A percentile compares a stretch with the other conserved stretches of the same genome.
Conservation (phyloP, 2,329 filamentous ascomycete species). For the Ceratocystiopsis brevicomis region DNA sequence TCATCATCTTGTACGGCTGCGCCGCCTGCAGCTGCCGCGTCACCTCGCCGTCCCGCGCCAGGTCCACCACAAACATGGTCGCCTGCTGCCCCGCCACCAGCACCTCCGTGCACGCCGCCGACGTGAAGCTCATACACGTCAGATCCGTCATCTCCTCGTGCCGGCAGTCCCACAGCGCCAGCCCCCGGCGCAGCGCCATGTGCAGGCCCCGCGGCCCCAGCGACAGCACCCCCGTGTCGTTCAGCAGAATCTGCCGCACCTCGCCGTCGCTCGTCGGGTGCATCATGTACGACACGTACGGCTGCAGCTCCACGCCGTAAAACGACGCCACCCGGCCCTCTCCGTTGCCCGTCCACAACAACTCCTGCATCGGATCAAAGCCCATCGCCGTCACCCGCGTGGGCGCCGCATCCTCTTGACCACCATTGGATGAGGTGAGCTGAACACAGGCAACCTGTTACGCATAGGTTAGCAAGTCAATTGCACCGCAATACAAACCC, state of each 20-base stretch:
- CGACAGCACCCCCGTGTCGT: constrained; percentile 78
- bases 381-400: constrained; percentile 62
- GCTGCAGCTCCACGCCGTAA: constrained; percentile 65
- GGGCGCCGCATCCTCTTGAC: constrained; percentile 41
- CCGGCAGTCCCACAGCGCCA: constrained; percentile 71
- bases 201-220: constrained; percentile 70
- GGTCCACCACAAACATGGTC: constrained; percentile 60
- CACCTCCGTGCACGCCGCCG: constrained; percentile 64
- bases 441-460: constrained; percentile 58
- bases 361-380: constrained; percentile 77
- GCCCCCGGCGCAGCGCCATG: constrained; percentile 65
- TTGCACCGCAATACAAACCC: neutral
- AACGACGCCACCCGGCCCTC: constrained; percentile 75
- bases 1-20: constrained; percentile 79
- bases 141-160: constrained; percentile 58
- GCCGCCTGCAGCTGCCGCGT: constrained; percentile 34
- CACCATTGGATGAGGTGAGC: constrained; percentile 50
- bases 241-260: constrained; percentile 77
- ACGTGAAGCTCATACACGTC: constrained; percentile 88
- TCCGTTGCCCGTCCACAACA: constrained; percentile 58
- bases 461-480: neutral
- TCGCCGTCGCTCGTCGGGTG: constrained; percentile 55
- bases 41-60: constrained; percentile 47
- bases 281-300: constrained; percentile 78
- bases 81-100: constrained; percentile 75